phyloP scores from a whole-genome alignment of 495 filamentous ascomycete genomes.

The Neurospora sp. region DNA sequence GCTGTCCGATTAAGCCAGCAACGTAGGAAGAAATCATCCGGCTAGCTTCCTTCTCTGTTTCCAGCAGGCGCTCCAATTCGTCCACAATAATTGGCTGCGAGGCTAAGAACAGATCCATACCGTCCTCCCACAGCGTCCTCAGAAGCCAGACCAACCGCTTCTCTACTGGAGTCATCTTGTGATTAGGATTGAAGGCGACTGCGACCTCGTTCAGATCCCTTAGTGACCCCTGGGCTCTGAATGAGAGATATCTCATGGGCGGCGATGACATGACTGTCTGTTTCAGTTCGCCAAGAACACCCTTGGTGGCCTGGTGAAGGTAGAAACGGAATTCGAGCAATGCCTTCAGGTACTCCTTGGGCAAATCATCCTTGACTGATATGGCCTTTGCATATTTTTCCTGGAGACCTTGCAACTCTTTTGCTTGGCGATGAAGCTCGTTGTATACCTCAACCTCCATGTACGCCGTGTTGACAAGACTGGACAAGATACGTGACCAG shows the following conservation, averaged over 20 bases:
- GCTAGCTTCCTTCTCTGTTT: conserved; percentile 23
- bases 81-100: conserved; percentile 28
- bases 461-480: conserved; percentile 4
- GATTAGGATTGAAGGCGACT: neutral
- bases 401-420: conserved; percentile 1
- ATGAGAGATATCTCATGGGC: conserved; percentile 24
- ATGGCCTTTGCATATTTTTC: neutral
- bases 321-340: conserved; percentile 7
- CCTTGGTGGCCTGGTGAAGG: conserved; percentile 33
- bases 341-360: conserved; percentile 1
- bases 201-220: neutral
- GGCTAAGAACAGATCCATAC: conserved; percentile 16
- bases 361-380: conserved; percentile 6
- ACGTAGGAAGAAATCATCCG: conserved; percentile 31
- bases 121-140: conserved; percentile 14
- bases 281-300: conserved; percentile 11
- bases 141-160: conserved; percentile 27
- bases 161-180: conserved; percentile 9
- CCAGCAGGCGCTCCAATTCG: conserved; percentile 34
- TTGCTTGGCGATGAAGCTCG: conserved; percentile 8
- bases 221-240: neutral
- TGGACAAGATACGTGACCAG: conserved; percentile 9
- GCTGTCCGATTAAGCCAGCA: conserved; percentile 27
- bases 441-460: conserved; percentile 6
- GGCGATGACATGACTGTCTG: conserved; percentile 20